These are phyloP conservation scores for Neoscytalidium dimidiatum DNA, from an alignment of 2,329 filamentous ascomycete species.

Conservation along the genomic window DNA sequence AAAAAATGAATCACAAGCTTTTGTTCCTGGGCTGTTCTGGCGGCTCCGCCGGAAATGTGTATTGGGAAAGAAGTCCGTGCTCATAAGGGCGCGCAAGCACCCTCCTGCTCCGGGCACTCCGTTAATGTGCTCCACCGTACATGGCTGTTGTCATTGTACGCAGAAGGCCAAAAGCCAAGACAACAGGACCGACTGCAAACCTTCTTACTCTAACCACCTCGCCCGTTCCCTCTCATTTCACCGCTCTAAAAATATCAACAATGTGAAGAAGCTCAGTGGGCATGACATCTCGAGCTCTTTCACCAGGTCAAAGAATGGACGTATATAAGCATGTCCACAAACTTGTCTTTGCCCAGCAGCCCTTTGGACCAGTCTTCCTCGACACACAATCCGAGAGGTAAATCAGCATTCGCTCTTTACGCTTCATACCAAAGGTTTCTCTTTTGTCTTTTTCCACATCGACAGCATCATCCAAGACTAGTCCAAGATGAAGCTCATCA, in stretches of 20 bases:
- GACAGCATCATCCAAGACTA: neutral
- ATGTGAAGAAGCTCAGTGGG: neutral
- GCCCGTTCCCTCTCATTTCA: neutral
- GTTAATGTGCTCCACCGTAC: neutral
- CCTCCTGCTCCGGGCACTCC: neutral
- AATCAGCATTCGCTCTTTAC: neutral
- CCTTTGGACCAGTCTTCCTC: neutral
- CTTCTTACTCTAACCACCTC: neutral
- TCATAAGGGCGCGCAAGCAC: neutral
- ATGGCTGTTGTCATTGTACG: neutral
- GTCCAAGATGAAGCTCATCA: neutral
- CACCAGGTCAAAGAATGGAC: neutral
- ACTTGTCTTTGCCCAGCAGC: neutral
- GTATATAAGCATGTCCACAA: neutral
- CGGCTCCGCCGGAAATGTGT: neutral
- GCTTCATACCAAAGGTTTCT: neutral
- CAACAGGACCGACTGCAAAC: neutral
- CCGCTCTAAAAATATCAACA: neutral
- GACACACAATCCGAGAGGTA: neutral
- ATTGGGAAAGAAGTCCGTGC: neutral
- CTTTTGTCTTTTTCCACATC: neutral
- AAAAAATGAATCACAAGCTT: neutral
- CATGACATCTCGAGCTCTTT: neutral
- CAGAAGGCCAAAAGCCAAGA: neutral
- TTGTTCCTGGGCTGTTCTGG: neutral